Conservation (phyloP, 2,329 filamentous ascomycete genomes). For the Aspergillus glaucus region DNA sequence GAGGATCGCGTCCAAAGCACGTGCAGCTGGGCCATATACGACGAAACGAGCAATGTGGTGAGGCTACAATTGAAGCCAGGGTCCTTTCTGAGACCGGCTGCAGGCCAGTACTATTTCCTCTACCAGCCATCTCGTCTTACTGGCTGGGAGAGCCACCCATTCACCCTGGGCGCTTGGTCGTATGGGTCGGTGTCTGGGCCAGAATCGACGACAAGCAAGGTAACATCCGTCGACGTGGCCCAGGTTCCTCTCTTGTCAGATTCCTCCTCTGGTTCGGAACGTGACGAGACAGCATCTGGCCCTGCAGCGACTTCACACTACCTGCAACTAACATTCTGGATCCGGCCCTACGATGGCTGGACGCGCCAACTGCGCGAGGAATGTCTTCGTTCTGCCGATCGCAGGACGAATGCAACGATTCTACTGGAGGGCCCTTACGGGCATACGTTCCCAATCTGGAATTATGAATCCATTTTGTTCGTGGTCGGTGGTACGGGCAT, state of each 20-base stretch:
- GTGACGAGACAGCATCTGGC: neutral
- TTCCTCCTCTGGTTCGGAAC: neutral
- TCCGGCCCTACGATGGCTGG: constrained; percentile 48
- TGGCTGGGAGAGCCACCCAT: constrained; percentile 49
- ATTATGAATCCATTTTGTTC: constrained; percentile 48
- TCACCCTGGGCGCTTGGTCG: constrained; percentile 37
- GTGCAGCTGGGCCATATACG: constrained; percentile 38
- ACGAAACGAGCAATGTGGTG: constrained; percentile 40
- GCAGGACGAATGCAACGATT: constrained; percentile 26
- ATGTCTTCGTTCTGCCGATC: constrained; percentile 23
- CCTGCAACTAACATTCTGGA: constrained; percentile 41
- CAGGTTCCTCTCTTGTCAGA: constrained; percentile 22
- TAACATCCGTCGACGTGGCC: constrained; percentile 9
- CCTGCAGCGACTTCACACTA: constrained; percentile 4
- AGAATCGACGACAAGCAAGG: constrained; percentile 2
- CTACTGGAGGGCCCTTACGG: constrained; percentile 50
- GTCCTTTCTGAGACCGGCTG: constrained; percentile 29
- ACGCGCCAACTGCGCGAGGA: constrained; percentile 40
- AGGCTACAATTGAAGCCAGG: constrained; percentile 40
- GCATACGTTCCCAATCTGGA: constrained; percentile 33
- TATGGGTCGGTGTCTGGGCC: constrained; percentile 7
- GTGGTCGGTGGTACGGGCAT: constrained; percentile 33
- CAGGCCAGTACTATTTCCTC: constrained; percentile 48
- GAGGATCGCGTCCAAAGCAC: constrained; percentile 21
- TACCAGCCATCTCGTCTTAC: constrained; percentile 41